Evolutionary conservation across 225 moss, liverwort and hornwort genomes (phyloP).

Genomic region (Physcomitrium patens): DNA sequence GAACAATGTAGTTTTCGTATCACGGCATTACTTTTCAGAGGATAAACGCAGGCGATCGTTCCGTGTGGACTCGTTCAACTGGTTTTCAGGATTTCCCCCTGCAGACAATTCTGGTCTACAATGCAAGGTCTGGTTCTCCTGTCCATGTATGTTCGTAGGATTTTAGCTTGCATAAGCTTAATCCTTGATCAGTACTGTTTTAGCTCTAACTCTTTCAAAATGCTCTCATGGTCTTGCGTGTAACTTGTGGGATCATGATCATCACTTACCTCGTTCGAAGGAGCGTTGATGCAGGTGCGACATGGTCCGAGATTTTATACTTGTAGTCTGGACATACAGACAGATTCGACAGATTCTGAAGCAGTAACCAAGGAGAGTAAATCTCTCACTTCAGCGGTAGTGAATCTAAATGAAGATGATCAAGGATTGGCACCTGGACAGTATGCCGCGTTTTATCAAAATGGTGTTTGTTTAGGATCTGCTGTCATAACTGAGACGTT

Average conservation of each 20-base stretch:
- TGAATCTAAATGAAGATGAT: slow-evolving; percentile 73
- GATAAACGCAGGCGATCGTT: slow-evolving; percentile 81
- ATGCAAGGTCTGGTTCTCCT: slow-evolving; percentile 69
- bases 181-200: not conserved
- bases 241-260: slow-evolving; percentile 4
- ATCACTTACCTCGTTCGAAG: not conserved
- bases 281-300: slow-evolving; percentile 56
- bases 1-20: slow-evolving; percentile 84
- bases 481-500: slow-evolving; percentile 74
- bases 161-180: not conserved
- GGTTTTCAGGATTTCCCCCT: slow-evolving; percentile 75
- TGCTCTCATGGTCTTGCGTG: not conserved
- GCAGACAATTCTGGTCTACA: slow-evolving; percentile 50
- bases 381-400: slow-evolving; percentile 49
- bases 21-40: slow-evolving; percentile 75
- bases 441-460: slow-evolving; percentile 78
- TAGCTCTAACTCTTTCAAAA: not conserved
- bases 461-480: slow-evolving; percentile 78
- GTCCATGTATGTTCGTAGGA: not conserved
- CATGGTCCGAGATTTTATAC: slow-evolving; percentile 77
- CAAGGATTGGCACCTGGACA: slow-evolving; percentile 97
- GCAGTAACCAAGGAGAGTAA: slow-evolving; percentile 9
- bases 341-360: slow-evolving; percentile 3
- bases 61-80: slow-evolving; percentile 77
- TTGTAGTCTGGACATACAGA: slow-evolving; percentile 63